Base-by-base conservation (phyloP, 2,329 filamentous ascomycete genomes). In the Diplodia mutila region DNA sequence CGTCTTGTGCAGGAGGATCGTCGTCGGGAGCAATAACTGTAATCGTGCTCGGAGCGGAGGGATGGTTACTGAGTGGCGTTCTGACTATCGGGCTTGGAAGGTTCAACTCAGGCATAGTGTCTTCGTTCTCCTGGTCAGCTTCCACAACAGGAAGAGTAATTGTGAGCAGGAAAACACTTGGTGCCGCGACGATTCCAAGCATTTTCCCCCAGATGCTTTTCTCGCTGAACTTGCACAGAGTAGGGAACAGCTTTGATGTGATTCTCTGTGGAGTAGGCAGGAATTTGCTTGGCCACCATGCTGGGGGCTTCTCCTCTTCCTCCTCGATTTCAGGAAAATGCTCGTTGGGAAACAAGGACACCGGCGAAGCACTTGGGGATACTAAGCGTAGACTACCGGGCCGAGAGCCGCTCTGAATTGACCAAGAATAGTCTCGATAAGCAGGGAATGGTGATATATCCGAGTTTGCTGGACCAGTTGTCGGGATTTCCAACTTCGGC, bases 61-160 rank as follows among this genome's bases (percentile, higher is more conserved):
- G 63, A 32, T 25, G 39, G 23, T 66, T 6, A 21, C 34, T 34
- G 21, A 12, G 37, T 49, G 64, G 64, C 34, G 59, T 63, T 29
- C 27, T 55, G 11, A 25, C n/a, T 1, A 59, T 27, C 3, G 64
- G 64, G 32, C 64, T 66, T 14, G 77, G 75, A 4, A 79, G 71
- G 65, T 73, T 76, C 14, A 79, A 69, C 52, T 74, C 76, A 4
- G 72, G 68, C 21, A 54, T 9, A 25, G 42, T 4, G 6, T 67
- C 65, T 32, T 67, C 66, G 11, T 37, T 85, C 8, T 85, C 76
- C 42, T 79, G 83, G 23, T 87, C 84, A 1, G 87, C 86, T 73
- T 98, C 94, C 6, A 97, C 92, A 0, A 99, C 93, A 0, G 96
- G 95, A 4, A 99, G 79, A 0, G 95, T 99, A 55, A 95, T 88